These are phyloP conservation scores for Neonectria neomacrospora DNA, from an alignment of 2,329 filamentous ascomycete genomes.

Conservation along the genomic window DNA sequence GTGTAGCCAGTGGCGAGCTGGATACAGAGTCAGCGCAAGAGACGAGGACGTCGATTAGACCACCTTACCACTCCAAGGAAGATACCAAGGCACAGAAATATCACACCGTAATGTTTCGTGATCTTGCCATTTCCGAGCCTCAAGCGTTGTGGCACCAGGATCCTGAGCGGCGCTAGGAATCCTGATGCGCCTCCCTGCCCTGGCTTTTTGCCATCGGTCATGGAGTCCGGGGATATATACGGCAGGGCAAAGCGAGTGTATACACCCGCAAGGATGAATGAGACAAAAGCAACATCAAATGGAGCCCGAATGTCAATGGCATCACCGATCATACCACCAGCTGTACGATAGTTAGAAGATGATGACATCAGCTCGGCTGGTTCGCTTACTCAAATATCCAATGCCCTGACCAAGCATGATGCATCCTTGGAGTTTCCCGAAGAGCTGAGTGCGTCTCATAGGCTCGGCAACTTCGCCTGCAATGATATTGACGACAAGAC, in stretches of 20 bases:
- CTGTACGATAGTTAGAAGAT: conserved; percentile 41
- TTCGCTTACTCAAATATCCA: conserved; percentile 65
- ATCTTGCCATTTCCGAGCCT: conserved; percentile 61
- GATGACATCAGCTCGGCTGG: fast-evolving
- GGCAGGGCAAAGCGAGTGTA: conserved; percentile 58
- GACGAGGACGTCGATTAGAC: background rate
- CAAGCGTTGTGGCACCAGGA: conserved; percentile 69
- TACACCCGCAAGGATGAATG: conserved; percentile 61
- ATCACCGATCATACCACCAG: conserved; percentile 73
- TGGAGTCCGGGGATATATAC: conserved; percentile 60
- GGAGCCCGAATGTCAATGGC: conserved; percentile 70
- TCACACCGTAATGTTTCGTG: conserved; percentile 68
- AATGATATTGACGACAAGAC: conserved; percentile 73
- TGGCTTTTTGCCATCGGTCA: conserved; percentile 47
- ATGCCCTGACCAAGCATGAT: conserved; percentile 74
- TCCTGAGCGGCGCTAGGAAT: conserved; percentile 72
- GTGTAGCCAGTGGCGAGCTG: conserved; percentile 75
- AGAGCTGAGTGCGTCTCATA: conserved; percentile 68
- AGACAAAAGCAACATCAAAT: conserved; percentile 70
- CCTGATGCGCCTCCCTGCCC: conserved; percentile 53
- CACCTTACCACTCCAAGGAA: conserved; percentile 70
- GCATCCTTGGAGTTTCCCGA: conserved; percentile 73
- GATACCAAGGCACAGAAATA: conserved; percentile 72
- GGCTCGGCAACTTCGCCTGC: conserved; percentile 73
- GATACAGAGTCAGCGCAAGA: conserved; percentile 4